Conservation (phyloP, 257 asterid genomes). For the Solanum arcanum region DNA sequence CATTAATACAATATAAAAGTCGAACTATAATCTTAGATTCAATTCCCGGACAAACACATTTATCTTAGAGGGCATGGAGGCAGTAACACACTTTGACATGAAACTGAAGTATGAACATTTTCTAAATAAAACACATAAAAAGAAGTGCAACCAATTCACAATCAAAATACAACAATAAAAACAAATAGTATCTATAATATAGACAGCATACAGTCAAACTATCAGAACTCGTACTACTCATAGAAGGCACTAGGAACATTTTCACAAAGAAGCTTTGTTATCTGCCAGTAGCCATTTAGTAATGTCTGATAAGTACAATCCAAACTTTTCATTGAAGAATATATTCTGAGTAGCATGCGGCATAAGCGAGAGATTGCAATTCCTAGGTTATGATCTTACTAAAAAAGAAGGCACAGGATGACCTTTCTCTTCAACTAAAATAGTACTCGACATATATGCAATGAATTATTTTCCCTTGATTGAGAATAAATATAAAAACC, state of each 20-base stretch:
- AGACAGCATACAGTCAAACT: not conserved
- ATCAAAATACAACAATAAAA: not conserved
- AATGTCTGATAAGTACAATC: not conserved
- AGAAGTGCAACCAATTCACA: not conserved
- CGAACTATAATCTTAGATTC: not conserved
- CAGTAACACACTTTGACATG: not conserved
- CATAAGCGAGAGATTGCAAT: not conserved
- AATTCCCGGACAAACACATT: not conserved
- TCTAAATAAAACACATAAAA: not conserved
- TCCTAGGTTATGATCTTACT: not conserved
- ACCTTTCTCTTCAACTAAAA: not conserved
- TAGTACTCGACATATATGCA: not conserved
- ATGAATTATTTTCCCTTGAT: not conserved
- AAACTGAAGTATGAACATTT: not conserved
- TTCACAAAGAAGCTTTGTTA: not conserved
- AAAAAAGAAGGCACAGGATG: not conserved
- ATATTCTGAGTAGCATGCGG: not conserved
- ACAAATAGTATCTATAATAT: not conserved
- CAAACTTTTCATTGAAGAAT: not conserved
- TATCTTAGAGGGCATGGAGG: not conserved
- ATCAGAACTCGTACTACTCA: not conserved
- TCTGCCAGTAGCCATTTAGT: not conserved
- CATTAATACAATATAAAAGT: not conserved
- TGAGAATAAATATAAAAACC: not conserved
- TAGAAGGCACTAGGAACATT: not conserved